Conservation (phyloP, 306 rosid genomes). For the Canavalia gladiata region DNA sequence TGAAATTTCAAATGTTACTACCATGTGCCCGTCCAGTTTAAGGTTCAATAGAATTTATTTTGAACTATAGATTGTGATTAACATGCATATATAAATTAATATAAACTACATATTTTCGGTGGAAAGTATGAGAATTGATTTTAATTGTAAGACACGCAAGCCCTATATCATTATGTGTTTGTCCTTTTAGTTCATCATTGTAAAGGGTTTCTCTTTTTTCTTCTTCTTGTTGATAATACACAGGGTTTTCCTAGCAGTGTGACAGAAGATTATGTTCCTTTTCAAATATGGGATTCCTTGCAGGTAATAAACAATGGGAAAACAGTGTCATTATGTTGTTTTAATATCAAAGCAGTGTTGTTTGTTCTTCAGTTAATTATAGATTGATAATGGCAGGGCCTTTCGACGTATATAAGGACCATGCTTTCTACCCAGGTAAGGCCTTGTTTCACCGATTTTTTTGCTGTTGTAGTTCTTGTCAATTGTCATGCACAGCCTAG, state of each 20-base stretch:
- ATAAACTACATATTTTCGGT: too few species aligned
- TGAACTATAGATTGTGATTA: too few species aligned
- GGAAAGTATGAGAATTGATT: too few species aligned
- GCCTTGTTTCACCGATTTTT: constrained; percentile 14
- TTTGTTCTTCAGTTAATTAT: constrained; percentile 38
- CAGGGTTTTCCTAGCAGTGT: constrained; percentile 98
- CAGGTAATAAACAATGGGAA: constrained; percentile 67
- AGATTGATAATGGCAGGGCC: constrained; percentile 65
- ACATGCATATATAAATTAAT: too few species aligned
- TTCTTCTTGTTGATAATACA: background rate
- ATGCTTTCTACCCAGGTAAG: constrained; percentile 99
- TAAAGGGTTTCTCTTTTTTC: constrained; percentile 7
- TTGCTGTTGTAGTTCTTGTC: background rate
- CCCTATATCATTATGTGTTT: background rate
- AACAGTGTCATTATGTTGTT: constrained; percentile 22
- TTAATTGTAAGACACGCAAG: too few species aligned
- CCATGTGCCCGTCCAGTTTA: background rate
- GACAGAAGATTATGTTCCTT: constrained; percentile 91
- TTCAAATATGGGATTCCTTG: constrained; percentile 94
- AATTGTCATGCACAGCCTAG: background rate
- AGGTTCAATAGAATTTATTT: too few species aligned
- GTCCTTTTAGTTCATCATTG: constrained; percentile 31
- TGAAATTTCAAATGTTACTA: background rate
- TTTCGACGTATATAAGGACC: constrained; percentile 91
- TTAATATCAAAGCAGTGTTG: constrained; percentile 15